Base-by-base conservation (phyloP, 305 asterid species). In the Galium porrigens region DNA sequence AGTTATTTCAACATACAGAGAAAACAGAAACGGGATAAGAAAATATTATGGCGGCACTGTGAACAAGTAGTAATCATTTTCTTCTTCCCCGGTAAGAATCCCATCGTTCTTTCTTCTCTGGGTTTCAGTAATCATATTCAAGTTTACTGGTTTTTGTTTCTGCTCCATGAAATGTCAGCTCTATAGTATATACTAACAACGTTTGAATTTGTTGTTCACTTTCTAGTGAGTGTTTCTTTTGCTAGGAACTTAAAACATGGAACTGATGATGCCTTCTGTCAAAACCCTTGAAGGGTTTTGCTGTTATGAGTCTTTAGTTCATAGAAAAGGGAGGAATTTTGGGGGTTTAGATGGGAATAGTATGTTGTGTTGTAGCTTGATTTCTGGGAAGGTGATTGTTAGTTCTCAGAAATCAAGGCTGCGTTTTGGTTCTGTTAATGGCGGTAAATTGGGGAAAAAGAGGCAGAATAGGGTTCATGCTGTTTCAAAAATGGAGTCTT, bases 221-320 rank as follows among this genome's bases (percentile, higher is more conserved):
- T 14, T 20, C 53, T 33, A 22, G 22, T 62, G 22, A 18, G 22
- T 42, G 65, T 7, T 53, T 33, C 2, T 42, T 49, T 63, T 61
- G 57, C 49, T 62, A 0, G 15, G 48, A 30, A 63, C 44, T 25
- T 42, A 12, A 5, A 25, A 18, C 34, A 86, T 89, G 96, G 95
- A 82, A 37, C 63, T 82, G 70, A 77, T 69, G 66, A 78, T 81
- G 58, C 85, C 91, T 18, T 53, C 80, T 48, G 83, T 73, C 71
- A 86, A 82, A 55, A 74, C 78, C 78, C 86, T 64, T 68, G 86
- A 78, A 29, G 73, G 77, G 67, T 61, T 84, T 70, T 77, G 71
- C 74, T 78, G 80, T 10, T 79, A 79, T 70, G 71, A 79, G 44
- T 67, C 67, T 66, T 52, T 64, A 65, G 56, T 55, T 33, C 65